Evolutionary conservation across 805 yeast genomes (phyloP).

Genomic region (Candida cerambycidarum): DNA sequence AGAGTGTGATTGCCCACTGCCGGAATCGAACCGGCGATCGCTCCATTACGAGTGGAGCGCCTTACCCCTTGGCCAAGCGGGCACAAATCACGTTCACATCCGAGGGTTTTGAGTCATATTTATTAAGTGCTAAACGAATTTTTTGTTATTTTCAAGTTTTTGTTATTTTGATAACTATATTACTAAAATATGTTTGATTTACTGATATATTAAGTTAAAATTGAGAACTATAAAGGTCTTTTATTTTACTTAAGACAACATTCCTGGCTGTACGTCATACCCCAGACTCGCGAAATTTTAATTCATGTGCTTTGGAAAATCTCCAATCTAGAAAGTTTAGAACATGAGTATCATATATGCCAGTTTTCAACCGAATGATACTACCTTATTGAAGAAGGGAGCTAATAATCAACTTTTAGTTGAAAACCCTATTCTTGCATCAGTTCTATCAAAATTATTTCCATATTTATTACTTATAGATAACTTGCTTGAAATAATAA

Average conservation of each 20-base stretch:
- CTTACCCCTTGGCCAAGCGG: slow-evolving; percentile 56
- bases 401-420: slow-evolving; percentile 33
- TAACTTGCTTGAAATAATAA: slow-evolving; percentile 42
- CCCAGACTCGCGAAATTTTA: slow-evolving; percentile 7
- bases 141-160: not conserved
- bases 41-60: slow-evolving; percentile 57
- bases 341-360: slow-evolving; percentile 15
- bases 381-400: slow-evolving; percentile 27
- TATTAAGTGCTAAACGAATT: not conserved
- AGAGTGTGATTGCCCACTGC: slow-evolving; percentile 39
- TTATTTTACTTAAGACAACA: too few relatives aligned
- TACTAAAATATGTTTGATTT: too few relatives aligned
- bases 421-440: slow-evolving; percentile 47
- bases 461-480: slow-evolving; percentile 50
- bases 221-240: too few relatives aligned
- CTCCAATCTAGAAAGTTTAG: not conserved
- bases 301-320: slow-evolving; percentile 4
- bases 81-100: slow-evolving; percentile 19
- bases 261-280: slow-evolving; percentile 5
- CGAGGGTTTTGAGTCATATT: not conserved
- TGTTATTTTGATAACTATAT: too few relatives aligned
- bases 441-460: slow-evolving; percentile 47
- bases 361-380: slow-evolving; percentile 39
- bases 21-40: slow-evolving; percentile 56
- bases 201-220: too few relatives aligned